These are phyloP conservation scores for Boletus vermiculosoides DNA, from an alignment of 768 basidiomycete genomes.

Conservation along the genomic window DNA sequence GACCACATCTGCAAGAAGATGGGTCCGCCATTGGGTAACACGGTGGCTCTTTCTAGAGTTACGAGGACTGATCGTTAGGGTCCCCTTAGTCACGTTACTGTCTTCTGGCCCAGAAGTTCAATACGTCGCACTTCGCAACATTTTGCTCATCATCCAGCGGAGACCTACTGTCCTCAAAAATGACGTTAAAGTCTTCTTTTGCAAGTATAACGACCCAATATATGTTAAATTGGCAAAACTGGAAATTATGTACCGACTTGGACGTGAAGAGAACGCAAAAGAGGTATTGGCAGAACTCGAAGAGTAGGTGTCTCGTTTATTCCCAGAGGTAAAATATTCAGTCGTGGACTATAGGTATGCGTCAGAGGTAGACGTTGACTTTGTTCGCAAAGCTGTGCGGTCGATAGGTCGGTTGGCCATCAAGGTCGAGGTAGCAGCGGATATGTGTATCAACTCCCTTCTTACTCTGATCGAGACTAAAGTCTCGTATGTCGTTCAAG, in stretches of 20 bases:
- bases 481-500: slow-evolving; percentile 95
- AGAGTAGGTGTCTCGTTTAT: slow-evolving; percentile 57
- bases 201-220: slow-evolving; percentile 99
- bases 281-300: slow-evolving; percentile 94
- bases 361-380: slow-evolving; percentile 97
- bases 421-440: slow-evolving; percentile 88
- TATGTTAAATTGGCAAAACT: slow-evolving; percentile 98
- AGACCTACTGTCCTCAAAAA: slow-evolving; percentile 90
- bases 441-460: slow-evolving; percentile 85
- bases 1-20: slow-evolving; percentile 95
- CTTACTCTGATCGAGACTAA: slow-evolving; percentile 89
- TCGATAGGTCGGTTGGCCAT: slow-evolving; percentile 98
- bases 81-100: slow-evolving; percentile 74
- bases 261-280: slow-evolving; percentile 88
- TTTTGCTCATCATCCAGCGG: slow-evolving; percentile 94
- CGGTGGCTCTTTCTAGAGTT: background rate
- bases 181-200: slow-evolving; percentile 99
- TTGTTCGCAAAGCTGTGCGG: slow-evolving; percentile 95
- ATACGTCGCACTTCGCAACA: slow-evolving; percentile 96
- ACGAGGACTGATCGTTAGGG: slow-evolving; percentile 3
- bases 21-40: slow-evolving; percentile 89
- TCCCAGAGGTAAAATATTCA: background rate
- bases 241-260: slow-evolving; percentile 98
- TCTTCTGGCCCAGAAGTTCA: slow-evolving; percentile 99
- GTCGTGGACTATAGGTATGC: slow-evolving; percentile 67